Evolutionary conservation across 345 rosid genomes (phyloP).

Genomic region (Erodium maritimum): DNA sequence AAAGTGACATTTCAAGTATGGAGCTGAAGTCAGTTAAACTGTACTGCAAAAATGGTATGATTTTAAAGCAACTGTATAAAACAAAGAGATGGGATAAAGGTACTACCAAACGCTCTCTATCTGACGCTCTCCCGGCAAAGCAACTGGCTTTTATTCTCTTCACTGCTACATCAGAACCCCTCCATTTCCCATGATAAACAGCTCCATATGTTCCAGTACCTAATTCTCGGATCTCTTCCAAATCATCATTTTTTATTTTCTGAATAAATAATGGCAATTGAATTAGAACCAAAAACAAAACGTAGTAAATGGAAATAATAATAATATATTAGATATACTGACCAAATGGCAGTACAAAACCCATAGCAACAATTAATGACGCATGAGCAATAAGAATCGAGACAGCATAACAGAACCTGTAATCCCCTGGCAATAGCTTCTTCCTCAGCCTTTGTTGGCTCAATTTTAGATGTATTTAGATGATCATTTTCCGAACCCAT

Average conservation of each 20-base stretch:
- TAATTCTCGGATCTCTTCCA: slow-evolving; percentile 85
- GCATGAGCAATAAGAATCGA: background rate
- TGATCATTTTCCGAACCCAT: slow-evolving; percentile 52
- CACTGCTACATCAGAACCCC: slow-evolving; percentile 96
- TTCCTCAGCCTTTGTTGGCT: slow-evolving; percentile 88
- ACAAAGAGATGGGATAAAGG: background rate
- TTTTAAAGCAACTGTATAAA: background rate
- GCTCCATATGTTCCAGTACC: slow-evolving; percentile 97
- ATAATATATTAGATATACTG: too few species aligned
- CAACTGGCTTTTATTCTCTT: slow-evolving; percentile 98
- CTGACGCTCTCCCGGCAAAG: slow-evolving; percentile 96
- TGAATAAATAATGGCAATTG: slow-evolving; percentile 22
- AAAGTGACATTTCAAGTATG: background rate
- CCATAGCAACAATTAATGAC: too few species aligned
- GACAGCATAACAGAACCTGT: slow-evolving; percentile 41
- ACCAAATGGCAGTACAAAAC: too few species aligned
- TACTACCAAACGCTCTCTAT: slow-evolving; percentile 53
- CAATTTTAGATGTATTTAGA: slow-evolving; percentile 50
- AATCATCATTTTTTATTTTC: slow-evolving; percentile 82
- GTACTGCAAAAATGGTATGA: background rate
- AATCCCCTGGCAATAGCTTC: slow-evolving; percentile 87
- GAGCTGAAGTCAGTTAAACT: background rate
- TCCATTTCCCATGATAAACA: slow-evolving; percentile 98
- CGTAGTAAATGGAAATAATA: background rate
- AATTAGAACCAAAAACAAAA: slow-evolving; percentile 8